Percentiles rank a stretch among this genome's conserved stretches.
Conservation (phyloP, 2,329 filamentous ascomycete genomes). For the Aspergillus ruber region DNA sequence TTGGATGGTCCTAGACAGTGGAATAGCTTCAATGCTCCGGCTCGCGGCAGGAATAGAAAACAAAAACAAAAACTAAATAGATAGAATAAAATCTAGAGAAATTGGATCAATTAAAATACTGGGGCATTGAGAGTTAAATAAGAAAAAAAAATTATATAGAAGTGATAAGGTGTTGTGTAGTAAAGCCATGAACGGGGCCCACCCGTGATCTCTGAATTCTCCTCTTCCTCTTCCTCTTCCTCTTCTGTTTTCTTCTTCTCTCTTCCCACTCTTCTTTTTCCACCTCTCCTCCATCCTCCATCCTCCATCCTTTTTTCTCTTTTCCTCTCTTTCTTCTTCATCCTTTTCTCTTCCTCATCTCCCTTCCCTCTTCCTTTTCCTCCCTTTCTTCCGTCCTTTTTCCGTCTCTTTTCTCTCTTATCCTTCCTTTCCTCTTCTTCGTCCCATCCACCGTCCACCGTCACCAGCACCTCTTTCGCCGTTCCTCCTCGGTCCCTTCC, state of each 20-base stretch:
- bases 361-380: constrained; percentile 14
- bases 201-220: constrained; percentile 1
- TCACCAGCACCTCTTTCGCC: constrained; percentile 9
- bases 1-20: no score
- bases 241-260: constrained; percentile 4
- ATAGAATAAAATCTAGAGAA: neutral
- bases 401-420: constrained; percentile 13
- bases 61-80: neutral
- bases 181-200: neutral
- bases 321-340: constrained; percentile 1
- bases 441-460: constrained; percentile 9
- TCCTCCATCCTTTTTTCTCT: constrained; percentile 3
- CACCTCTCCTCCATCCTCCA: constrained; percentile 2
- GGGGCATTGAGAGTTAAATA: no score
- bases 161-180: neutral
- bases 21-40: no score
- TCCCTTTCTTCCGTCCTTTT: constrained; percentile 10
- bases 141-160: neutral
- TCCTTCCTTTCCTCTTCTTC: constrained; percentile 13
- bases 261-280: neutral
- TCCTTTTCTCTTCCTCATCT: constrained; percentile 7
- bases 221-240: constrained; percentile 8
- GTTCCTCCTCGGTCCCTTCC: constrained; percentile 17
- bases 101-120: neutral
- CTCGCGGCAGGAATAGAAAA: neutral